Evolutionary conservation across 257 asterid genomes (phyloP), one percentile per base, ranked within the genome.

Genomic region (Przewalskia tangutica): DNA sequence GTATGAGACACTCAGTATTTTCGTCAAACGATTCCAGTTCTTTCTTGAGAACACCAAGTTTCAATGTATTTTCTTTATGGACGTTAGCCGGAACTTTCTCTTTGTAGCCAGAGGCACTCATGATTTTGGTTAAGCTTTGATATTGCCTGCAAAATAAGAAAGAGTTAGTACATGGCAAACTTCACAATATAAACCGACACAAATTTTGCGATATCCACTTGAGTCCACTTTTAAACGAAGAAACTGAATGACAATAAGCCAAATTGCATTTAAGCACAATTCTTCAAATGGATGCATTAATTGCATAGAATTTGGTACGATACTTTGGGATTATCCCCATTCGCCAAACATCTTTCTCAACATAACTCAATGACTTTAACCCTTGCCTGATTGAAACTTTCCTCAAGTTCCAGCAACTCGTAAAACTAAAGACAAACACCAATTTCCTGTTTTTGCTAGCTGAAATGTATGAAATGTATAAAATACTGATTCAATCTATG

Each of bases 1-100:
- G 88, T 83, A 88, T 89, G 59, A 95, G 84, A 82, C 42, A 5
- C 70, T 86, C 91, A 14, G 87, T 81, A 1, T 95, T 93, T 83
- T 93, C 93, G 88, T 89, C 84, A 32, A 94, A 80, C 0, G 93
- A 90, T 58, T 87, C 44, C 32, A 88, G 84, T 80, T 94, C 97
- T 79, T 89, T 88, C 89, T 90, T 54, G 8, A 94, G 83, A 0
- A 92, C 65, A 2, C 90, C 89, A 63, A 92, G 88, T 81, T 92
- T 94, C 0, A 81, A 83, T 64, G 82, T 92, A 53, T 95, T 92
- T 58, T 40, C 88, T 81, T 91, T 91, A 27, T 90, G 99, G 56
- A 92, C 85, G 14, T 84, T 85, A 14, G 79, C 84, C 0, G 94
- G 97, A 46, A 91, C 97, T 77, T 95, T 95, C 86, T 92, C 99